Evolutionary conservation across 2,329 filamentous ascomycete genomes (phyloP).

Genomic region (Pseudocercospora cruenta): DNA sequence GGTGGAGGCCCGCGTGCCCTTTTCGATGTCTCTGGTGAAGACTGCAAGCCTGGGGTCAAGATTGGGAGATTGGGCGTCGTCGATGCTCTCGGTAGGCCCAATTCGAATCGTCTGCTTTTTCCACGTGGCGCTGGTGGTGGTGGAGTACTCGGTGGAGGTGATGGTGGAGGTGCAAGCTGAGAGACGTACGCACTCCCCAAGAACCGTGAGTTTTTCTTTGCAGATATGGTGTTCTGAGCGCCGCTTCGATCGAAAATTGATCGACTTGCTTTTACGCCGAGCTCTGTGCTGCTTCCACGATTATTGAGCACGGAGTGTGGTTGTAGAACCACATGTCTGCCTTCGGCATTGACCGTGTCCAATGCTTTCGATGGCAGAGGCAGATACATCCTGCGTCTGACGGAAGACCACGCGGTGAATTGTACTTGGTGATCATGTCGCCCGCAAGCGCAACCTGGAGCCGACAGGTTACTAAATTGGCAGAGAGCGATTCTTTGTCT

Average conservation of each 20-base stretch:
- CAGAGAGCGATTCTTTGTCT: background rate
- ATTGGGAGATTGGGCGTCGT: slow-evolving; percentile 9
- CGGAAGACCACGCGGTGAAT: background rate
- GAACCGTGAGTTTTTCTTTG: background rate
- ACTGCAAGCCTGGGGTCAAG: background rate
- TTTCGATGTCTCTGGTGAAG: background rate
- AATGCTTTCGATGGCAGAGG: background rate
- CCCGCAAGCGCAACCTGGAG: background rate
- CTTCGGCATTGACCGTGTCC: background rate
- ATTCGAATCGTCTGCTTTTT: background rate
- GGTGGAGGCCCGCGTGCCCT: slow-evolving; percentile 20
- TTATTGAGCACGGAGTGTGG: background rate
- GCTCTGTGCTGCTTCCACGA: background rate
- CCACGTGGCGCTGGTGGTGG: slow-evolving; percentile 5
- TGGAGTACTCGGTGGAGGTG: slow-evolving; percentile 10
- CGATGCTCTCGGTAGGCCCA: slow-evolving; percentile 4
- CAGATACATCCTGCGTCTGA: slow-evolving; percentile 5
- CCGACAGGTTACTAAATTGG: background rate
- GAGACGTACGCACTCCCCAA: background rate
- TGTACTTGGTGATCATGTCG: background rate
- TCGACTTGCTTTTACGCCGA: background rate
- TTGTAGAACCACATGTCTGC: background rate
- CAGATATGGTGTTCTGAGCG: slow-evolving; percentile 12
- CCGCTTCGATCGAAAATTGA: background rate
- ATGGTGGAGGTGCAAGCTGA: slow-evolving; percentile 6